These are phyloP conservation scores for Plasmopara halstedii DNA, from an alignment of 352 stramenopile species.

Conservation along the genomic window DNA sequence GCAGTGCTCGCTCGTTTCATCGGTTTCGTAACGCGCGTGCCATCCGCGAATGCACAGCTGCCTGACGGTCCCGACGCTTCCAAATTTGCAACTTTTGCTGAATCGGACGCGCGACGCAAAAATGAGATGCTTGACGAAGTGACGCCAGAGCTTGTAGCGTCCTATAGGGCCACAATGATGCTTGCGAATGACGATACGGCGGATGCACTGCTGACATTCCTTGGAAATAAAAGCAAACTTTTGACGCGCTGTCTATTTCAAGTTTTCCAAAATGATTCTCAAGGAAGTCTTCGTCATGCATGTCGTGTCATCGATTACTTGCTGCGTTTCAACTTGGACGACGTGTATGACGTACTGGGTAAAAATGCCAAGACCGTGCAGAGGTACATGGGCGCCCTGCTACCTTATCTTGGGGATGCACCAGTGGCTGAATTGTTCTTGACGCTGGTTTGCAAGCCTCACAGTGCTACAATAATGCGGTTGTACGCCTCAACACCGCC, in stretches of 20 bases:
- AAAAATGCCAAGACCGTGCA: slow-evolving; percentile 46
- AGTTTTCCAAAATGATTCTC: slow-evolving; percentile 59
- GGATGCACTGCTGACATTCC: slow-evolving; percentile 73
- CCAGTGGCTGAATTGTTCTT: slow-evolving; percentile 83
- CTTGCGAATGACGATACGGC: slow-evolving; percentile 80
- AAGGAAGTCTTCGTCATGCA: slow-evolving; percentile 78
- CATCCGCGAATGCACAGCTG: slow-evolving; percentile 16
- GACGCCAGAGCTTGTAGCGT: slow-evolving; percentile 56
- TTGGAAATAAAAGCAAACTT: slow-evolving; percentile 70
- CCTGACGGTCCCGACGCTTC: slow-evolving; percentile 36
- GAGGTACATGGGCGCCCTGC: slow-evolving; percentile 81
- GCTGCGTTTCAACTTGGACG: slow-evolving; percentile 77
- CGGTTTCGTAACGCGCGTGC: slow-evolving; percentile 53
- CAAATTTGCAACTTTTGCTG: slow-evolving; percentile 14
- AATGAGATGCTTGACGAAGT: slow-evolving; percentile 33
- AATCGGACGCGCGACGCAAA: slow-evolving; percentile 9
- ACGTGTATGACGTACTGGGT: slow-evolving; percentile 83
- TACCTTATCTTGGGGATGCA: slow-evolving; percentile 71
- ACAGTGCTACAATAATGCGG: slow-evolving; percentile 58
- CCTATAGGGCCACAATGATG: slow-evolving; percentile 85
- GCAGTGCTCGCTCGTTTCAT: slow-evolving; percentile 47
- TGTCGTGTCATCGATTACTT: slow-evolving; percentile 85
- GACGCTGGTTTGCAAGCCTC: slow-evolving; percentile 81
- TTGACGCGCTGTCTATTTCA: slow-evolving; percentile 76
- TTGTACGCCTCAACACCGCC: slow-evolving; percentile 60